A percentile compares a stretch with the other conserved stretches of the same genome.
These are phyloP conservation scores for Aspergillus caelatus DNA, from an alignment of 2,329 filamentous ascomycete species.

Conservation along the genomic window DNA sequence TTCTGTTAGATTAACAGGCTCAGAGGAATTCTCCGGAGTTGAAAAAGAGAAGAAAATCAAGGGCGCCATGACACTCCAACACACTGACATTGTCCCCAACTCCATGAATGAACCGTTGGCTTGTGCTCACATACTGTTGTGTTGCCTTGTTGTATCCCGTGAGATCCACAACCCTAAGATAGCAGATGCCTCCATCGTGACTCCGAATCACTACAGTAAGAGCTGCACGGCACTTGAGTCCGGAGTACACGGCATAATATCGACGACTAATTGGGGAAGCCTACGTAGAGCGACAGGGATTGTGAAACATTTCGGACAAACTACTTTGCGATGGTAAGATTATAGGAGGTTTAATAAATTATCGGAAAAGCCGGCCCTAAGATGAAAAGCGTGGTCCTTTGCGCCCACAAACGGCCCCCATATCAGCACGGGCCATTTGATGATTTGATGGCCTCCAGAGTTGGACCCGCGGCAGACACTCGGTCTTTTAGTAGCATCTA, in stretches of 20 bases:
- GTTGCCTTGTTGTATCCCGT: neutral
- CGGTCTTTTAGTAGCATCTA: neutral
- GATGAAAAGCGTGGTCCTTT: neutral
- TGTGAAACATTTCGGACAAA: neutral
- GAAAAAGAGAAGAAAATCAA: neutral
- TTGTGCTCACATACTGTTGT: neutral
- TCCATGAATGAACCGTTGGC: conserved; percentile 2
- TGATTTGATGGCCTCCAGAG: neutral
- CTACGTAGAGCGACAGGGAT: neutral
- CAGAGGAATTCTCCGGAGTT: neutral
- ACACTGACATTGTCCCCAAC: neutral
- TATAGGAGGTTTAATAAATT: neutral
- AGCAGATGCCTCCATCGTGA: neutral
- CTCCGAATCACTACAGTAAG: neutral
- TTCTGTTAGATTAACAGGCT: neutral
- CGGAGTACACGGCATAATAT: neutral
- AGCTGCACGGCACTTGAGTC: neutral
- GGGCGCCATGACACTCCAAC: neutral
- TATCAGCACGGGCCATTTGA: neutral
- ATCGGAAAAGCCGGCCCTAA: neutral
- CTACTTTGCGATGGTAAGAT: neutral
- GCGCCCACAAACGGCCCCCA: neutral
- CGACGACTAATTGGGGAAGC: neutral
- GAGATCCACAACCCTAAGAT: neutral
- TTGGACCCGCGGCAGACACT: neutral